Base-by-base conservation (phyloP, 495 filamentous ascomycete genomes). In the Cudoniella acicularis region DNA sequence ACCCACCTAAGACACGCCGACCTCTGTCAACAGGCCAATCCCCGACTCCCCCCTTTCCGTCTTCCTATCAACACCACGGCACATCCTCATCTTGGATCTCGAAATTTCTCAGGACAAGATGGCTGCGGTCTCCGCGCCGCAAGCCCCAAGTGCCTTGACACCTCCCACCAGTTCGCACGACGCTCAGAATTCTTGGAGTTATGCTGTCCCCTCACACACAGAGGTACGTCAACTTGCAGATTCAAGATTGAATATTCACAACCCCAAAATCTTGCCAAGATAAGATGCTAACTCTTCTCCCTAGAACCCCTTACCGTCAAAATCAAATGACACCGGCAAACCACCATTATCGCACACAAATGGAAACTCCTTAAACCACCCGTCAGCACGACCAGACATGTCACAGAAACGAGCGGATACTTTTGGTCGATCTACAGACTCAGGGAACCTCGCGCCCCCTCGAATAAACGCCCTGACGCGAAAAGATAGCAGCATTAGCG, bases 121-220 rank as follows among this genome's bases (percentile, higher is more conserved):
- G 79, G 76, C 79, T 61, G 69, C 79, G 63, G 75, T 81, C 67
- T 79, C 78, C 52, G 68, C 69, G 57, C 76, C 78, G 60, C 75
- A 72, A 58, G 70, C 72, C 56, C 65, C 76, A 25, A 74, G 65
- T 62, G 73, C 79, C 27, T 63, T 84, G 53, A 79, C 76, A 52
- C 77, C 78, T 50, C 75, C 79, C 25, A 73, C 71, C 58, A 81
- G 76, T 63, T 77, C 76, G 18, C 78, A 83, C 58, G 79, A 74
- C 49, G 73, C 71, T 27, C 70, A 69, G 50, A 73, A 71, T 49
- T 64, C 76, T 54, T 86, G 83, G 83, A 77, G 78, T 57, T 76
- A 78, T 60, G 64, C 75, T 49, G 67, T 73, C 20, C 70, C 77
- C 30, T 13, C 69, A 21, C 59, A 69, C 41, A 55, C 63, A 52